phyloP scores from a whole-genome alignment of 1,284 basidiomycete species.

The Ganoderma lingzhi region DNA sequence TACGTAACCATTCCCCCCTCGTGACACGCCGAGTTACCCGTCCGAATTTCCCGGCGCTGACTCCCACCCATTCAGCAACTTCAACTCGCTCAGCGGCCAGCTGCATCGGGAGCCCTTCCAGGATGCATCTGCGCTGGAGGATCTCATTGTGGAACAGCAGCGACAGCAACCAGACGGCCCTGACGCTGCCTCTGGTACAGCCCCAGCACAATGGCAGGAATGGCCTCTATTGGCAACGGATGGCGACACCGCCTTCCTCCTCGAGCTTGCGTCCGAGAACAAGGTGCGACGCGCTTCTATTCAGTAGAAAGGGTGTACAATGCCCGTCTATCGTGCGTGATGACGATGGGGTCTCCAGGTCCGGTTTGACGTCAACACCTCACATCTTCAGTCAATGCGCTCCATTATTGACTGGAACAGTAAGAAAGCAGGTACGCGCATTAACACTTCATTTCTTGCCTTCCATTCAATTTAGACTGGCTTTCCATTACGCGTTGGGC shows the following conservation, averaged over 20 bases:
- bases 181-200: slow-evolving; percentile 34
- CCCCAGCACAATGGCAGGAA: slow-evolving; percentile 62
- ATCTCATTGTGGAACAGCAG: slow-evolving; percentile 45
- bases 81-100: slow-evolving; percentile 71
- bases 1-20: slow-evolving; percentile 38
- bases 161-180: not conserved
- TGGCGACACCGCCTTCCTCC: slow-evolving; percentile 76
- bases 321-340: not conserved
- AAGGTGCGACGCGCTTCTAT: slow-evolving; percentile 51
- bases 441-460: not conserved
- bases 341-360: slow-evolving; percentile 51
- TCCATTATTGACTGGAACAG: slow-evolving; percentile 79
- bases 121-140: slow-evolving; percentile 72
- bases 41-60: slow-evolving; percentile 9
- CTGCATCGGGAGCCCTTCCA: slow-evolving; percentile 69
- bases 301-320: not conserved
- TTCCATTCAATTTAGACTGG: not conserved
- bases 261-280: slow-evolving; percentile 75
- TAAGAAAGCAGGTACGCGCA: slow-evolving; percentile 76
- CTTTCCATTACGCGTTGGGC: slow-evolving; percentile 7
- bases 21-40: slow-evolving; percentile 16
- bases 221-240: slow-evolving; percentile 79
- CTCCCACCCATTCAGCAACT: slow-evolving; percentile 55
- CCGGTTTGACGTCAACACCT: slow-evolving; percentile 71
- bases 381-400: slow-evolving; percentile 61